A percentile compares a stretch with the other conserved stretches of the same genome.
Evolutionary conservation across 2,329 filamentous ascomycete species (phyloP).

Genomic region (Trichophyton mentagrophytes): DNA sequence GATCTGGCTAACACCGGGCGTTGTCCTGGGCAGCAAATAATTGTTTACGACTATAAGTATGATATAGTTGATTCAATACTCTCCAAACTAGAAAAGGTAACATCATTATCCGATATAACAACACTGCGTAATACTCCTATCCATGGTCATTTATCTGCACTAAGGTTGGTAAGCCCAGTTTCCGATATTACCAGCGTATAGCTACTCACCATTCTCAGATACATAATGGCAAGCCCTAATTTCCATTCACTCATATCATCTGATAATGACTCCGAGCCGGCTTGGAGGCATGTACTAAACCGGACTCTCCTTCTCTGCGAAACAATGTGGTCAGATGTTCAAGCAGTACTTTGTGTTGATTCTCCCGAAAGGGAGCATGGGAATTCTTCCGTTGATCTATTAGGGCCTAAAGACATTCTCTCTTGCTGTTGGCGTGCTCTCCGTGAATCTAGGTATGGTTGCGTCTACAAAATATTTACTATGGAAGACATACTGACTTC

Average conservation of each 20-base stretch:
- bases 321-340: constrained; percentile 65
- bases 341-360: constrained; percentile 73
- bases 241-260: constrained; percentile 26
- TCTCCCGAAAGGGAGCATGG: constrained; percentile 71
- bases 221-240: constrained; percentile 36
- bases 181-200: neutral
- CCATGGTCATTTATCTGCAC: constrained; percentile 56
- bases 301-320: constrained; percentile 50
- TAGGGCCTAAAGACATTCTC: constrained; percentile 70
- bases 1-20: constrained; percentile 37
- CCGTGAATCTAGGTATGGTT: constrained; percentile 72
- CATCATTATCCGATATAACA: constrained; percentile 47
- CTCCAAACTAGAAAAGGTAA: constrained; percentile 49
- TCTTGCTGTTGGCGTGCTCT: constrained; percentile 92
- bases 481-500: neutral
- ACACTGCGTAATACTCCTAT: constrained; percentile 56
- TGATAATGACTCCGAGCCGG: constrained; percentile 9
- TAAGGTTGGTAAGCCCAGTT: constrained; percentile 38
- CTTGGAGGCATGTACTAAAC: constrained; percentile 24
- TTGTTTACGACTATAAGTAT: constrained; percentile 29
- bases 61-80: constrained; percentile 48
- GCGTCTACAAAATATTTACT: neutral
- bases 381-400: constrained; percentile 56
- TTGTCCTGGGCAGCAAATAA: constrained; percentile 4
- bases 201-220: constrained; percentile 23